Evolutionary conservation across 177 flowering plant genomes (phyloP), one percentile per base, ranked within the genome.

Genomic region (Vitis hybrid): DNA sequence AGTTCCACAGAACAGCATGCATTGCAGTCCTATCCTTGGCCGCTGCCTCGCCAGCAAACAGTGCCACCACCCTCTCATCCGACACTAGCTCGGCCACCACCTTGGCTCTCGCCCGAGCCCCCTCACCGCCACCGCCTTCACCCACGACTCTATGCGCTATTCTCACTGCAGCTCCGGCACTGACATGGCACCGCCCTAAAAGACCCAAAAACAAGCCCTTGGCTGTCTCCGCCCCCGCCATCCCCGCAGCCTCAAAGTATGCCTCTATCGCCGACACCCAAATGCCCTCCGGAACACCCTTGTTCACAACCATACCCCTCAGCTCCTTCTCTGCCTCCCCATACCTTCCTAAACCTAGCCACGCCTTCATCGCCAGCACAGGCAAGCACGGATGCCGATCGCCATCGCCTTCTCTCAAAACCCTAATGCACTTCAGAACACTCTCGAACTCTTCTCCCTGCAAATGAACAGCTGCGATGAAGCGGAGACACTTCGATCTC

Each of bases 331-430:
- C 99, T 0, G 98, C 98, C 65, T 96, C 98, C 1, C 50, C 82
- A 60, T 67, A 67, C 82, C 85, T 87, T 64, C 90, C 92, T 59
- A 93, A 53, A 60, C 98, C 98, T 50, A 93, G 64, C 93, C 93
- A 96, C n/a, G 92, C 97, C 80, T 92, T 96, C 91, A 93, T 85
- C 1, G 98, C 97, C 86, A 96, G 56, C 48, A 93, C 97, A n/a
- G 85, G 83, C 77, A 92, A 74, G 63, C 89, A 78, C 19, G 98
- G 92, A 64, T 95, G 99, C 45, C 75, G 77, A n/a, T 70, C 73
- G n/a, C 74, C 82, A 45, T 70, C 74, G 14, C 73, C 80, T 9
- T 92, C 94, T 76, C 94, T 85, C 86, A 93, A 79, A 26, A 89
- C 90, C 81, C 74, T 89, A 16, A 93, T 91, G 61, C 99, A 96